Evolutionary conservation across 176 grass and related monocot genomes (phyloP), one percentile per base, ranked within the genome.

Genomic region (Avena atlantica): DNA sequence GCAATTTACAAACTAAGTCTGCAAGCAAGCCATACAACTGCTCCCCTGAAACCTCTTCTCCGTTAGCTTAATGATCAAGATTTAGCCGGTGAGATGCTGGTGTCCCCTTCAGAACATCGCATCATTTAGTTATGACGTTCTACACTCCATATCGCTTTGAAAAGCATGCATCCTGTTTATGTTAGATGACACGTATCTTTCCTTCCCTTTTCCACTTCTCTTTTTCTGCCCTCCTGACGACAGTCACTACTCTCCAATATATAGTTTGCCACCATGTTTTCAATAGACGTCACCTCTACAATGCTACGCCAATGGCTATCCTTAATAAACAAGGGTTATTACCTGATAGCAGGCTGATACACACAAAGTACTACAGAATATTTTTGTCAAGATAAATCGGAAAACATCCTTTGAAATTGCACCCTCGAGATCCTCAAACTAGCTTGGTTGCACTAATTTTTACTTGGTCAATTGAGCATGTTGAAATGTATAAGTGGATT

Each of bases 121-220:
- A 81, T 91, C 89, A 70, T 62, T 70, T 61, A 81, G 81, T 91
- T 91, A 84, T 81, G 89, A 85, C 85, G 69, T 70, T 53, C 51
- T 61, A 37, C 16, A 0, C 24, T 83, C 47, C 13, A 31, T 42
- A 42, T 53, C 47, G 12, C 62, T 87, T 65, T 15, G 62, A 56
- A 79, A 85, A 79, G 61, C 62, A 64, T 64, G 78, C 53, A 19
- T 85, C 45, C 27, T 77, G 51, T 53, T 70, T 85, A 1, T 37
- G 86, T 88, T 81, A 91, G 86, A 81, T 85, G 86, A 47, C 86
- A 88, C 77, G 20, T 88, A 81, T 67, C 86, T 88, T 85, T 91
- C 86, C 3, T 60, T 53, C 31, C 71, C 6, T 42, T 45, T 23
- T 19, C 1, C 0, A 0, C 3, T 55, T 69, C 20, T 27, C 8